Evolutionary conservation across 1,139 yeast genomes (phyloP).

Genomic region (Geotrichum restrictum): DNA sequence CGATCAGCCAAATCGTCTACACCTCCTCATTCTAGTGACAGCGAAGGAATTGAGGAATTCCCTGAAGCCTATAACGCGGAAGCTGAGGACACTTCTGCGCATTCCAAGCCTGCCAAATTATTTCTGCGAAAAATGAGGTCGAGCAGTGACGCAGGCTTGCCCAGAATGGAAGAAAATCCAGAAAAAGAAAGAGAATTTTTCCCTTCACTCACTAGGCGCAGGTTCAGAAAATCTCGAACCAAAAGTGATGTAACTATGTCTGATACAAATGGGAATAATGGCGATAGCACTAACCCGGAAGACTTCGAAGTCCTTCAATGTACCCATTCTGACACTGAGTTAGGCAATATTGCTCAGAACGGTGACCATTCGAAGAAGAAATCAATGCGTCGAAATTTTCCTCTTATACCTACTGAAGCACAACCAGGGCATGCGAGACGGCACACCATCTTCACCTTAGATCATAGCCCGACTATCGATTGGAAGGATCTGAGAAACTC

Average conservation of each 20-base stretch:
- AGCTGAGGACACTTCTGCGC: neutral
- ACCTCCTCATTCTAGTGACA: conserved; percentile 1
- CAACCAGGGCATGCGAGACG: conserved; percentile 11
- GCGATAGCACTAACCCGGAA: neutral
- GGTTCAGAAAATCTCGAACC: neutral
- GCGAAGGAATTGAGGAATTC: neutral
- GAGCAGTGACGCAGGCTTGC: conserved; percentile 28
- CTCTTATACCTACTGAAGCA: neutral
- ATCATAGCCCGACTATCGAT: conserved; percentile 21
- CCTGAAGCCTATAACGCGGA: neutral
- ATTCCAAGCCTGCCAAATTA: conserved; percentile 12
- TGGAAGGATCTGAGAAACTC: conserved; percentile 33
- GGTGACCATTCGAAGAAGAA: neutral
- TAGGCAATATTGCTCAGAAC: conserved; percentile 2
- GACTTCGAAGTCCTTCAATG: neutral
- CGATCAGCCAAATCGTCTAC: conserved; percentile 1
- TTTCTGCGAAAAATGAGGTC: conserved; percentile 25
- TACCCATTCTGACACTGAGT: conserved; percentile 15
- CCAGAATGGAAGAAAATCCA: conserved; percentile 2
- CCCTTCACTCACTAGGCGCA: conserved; percentile 2
- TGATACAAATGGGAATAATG: neutral
- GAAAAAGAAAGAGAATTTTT: conserved; percentile 3
- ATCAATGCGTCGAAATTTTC: neutral
- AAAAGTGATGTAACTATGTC: neutral
- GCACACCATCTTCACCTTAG: conserved; percentile 18